These are phyloP conservation scores for Petasospora rhodanensis DNA, from an alignment of 1,139 yeast genomes.

Conservation along the genomic window DNA sequence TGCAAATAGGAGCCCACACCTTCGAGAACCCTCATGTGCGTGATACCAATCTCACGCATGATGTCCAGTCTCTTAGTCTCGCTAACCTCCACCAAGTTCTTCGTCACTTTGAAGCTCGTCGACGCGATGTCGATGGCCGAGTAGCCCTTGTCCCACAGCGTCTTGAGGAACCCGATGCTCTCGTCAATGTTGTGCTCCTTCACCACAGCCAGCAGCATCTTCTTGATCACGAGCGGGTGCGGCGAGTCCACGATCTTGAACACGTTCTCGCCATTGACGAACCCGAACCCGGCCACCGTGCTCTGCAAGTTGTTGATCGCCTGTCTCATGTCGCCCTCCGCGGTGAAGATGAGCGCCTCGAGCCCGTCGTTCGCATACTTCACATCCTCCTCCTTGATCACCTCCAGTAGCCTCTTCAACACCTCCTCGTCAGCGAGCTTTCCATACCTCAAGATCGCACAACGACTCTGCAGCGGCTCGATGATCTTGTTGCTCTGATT, in stretches of 20 bases:
- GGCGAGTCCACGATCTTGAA: constrained; percentile 96
- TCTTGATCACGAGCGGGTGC: constrained; percentile 81
- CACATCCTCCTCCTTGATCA: constrained; percentile 66
- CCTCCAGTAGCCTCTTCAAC: constrained; percentile 66
- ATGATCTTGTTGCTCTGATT: constrained; percentile 91
- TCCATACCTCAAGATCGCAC: constrained; percentile 87
- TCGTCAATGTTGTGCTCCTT: constrained; percentile 51
- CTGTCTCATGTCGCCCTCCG: constrained; percentile 99
- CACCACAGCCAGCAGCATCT: constrained; percentile 62
- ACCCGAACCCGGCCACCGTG: constrained; percentile 89
- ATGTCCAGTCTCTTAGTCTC: constrained; percentile 69
- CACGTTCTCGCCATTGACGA: constrained; percentile 86
- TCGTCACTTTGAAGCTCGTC: constrained; percentile 83
- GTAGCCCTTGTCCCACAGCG: constrained; percentile 85
- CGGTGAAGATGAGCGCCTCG: constrained; percentile 90
- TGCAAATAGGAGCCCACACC: constrained; percentile 90
- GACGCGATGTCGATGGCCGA: constrained; percentile 91
- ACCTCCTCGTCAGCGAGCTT: constrained; percentile 84
- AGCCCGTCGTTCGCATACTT: constrained; percentile 86
- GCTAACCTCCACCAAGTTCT: constrained; percentile 61
- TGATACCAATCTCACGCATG: constrained; percentile 81
- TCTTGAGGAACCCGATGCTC: constrained; percentile 58
- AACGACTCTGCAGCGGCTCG: constrained; percentile 94
- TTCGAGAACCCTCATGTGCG: constrained; percentile 88
- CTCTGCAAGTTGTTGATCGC: constrained; percentile 92